phyloP scores from a whole-genome alignment of 257 asterid genomes.

The Jasminum sambac region DNA sequence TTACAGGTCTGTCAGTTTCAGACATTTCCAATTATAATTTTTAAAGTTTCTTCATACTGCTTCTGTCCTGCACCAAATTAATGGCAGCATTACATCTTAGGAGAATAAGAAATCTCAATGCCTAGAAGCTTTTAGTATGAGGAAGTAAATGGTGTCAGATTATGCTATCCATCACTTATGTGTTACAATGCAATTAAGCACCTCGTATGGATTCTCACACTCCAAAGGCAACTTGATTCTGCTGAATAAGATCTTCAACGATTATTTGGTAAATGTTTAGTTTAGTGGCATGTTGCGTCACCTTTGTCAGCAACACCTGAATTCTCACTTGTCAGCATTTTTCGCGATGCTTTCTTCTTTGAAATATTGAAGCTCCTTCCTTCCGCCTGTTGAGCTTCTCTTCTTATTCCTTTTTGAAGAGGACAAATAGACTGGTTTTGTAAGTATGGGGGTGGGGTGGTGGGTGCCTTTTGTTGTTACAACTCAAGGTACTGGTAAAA shows the following conservation, averaged over 20 bases:
- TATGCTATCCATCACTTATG: not conserved
- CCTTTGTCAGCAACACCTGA: not conserved
- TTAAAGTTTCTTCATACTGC: not conserved
- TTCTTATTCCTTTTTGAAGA: not conserved
- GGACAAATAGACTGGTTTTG: not conserved
- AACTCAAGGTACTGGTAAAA: slow-evolving; percentile 9
- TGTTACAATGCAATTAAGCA: not conserved
- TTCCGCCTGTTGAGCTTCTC: not conserved
- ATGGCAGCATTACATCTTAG: not conserved
- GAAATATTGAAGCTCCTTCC: not conserved
- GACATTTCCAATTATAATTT: slow-evolving; percentile 1
- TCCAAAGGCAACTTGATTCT: not conserved
- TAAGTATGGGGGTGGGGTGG: not conserved
- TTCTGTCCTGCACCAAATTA: not conserved
- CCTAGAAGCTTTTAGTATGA: not conserved
- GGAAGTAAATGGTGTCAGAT: not conserved
- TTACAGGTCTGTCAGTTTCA: slow-evolving; percentile 55
- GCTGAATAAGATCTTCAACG: not conserved
- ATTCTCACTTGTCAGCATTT: not conserved
- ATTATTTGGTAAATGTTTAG: not conserved
- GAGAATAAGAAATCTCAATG: not conserved
- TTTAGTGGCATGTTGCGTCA: not conserved
- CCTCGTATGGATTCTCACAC: not conserved
- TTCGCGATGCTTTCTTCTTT: not conserved
- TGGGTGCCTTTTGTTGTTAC: slow-evolving; percentile 11